Conservation (phyloP, 1,139 yeast genomes). For the Scheffersomyces quercinus region DNA sequence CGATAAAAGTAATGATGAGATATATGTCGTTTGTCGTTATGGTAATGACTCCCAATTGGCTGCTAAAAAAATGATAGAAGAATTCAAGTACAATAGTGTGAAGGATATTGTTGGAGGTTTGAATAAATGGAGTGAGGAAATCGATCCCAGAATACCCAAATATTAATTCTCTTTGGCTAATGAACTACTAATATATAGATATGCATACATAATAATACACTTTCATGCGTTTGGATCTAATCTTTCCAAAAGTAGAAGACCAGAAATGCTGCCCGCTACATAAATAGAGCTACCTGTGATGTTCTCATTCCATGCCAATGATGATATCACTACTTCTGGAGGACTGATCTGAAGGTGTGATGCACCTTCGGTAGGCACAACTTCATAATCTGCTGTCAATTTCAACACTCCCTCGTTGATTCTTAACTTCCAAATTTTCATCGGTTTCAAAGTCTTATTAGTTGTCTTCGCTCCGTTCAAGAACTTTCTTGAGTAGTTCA, state of each 20-base stretch:
- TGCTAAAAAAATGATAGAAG: conserved; percentile 52
- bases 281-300: conserved; percentile 53
- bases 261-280: conserved; percentile 67
- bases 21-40: conserved; percentile 70
- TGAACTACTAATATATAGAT: conserved; percentile 2
- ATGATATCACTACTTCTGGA: conserved; percentile 51
- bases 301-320: conserved; percentile 65
- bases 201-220: conserved; percentile 4
- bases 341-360: conserved; percentile 47
- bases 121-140: conserved; percentile 61
- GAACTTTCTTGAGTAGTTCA: conserved; percentile 40
- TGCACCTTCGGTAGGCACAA: conserved; percentile 29
- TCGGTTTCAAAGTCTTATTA: conserved; percentile 31
- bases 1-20: conserved; percentile 17
- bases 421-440: conserved; percentile 37
- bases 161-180: conserved; percentile 40
- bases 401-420: conserved; percentile 15
- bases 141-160: conserved; percentile 66
- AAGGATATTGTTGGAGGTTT: conserved; percentile 81
- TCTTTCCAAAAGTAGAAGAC: conserved; percentile 65
- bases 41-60: conserved; percentile 94
- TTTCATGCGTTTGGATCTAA: conserved; percentile 30
- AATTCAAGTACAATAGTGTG: conserved; percentile 49
- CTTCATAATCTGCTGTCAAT: conserved; percentile 27
- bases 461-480: conserved; percentile 34